These are phyloP conservation scores for Pycnococcus provasolii DNA, from an alignment of 139 green algal species.

Conservation along the genomic window DNA sequence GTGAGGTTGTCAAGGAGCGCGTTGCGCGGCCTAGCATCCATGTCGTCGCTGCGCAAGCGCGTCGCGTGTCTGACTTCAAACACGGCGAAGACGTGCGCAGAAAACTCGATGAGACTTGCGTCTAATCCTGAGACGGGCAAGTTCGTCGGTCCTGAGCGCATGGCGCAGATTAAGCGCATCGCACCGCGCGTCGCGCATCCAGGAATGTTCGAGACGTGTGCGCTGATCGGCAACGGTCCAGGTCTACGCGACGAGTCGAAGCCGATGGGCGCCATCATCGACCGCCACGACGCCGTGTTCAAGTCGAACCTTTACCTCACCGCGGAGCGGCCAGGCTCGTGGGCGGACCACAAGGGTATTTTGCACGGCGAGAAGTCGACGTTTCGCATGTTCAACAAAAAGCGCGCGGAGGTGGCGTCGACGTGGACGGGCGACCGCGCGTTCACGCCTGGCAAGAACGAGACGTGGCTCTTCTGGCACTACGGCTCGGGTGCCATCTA, in stretches of 20 bases:
- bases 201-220: conserved; percentile 21
- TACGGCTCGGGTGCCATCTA: conserved; percentile 1
- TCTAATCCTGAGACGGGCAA: too few species aligned
- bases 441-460: background rate
- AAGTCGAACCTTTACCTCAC: conserved; percentile 19
- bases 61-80: too few species aligned
- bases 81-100: too few species aligned
- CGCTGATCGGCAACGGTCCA: conserved; percentile 23
- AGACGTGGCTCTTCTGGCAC: conserved; percentile 20
- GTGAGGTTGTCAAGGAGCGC: too few species aligned
- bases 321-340: background rate
- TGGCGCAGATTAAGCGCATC: too few species aligned
- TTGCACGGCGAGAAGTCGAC: conserved; percentile 16
- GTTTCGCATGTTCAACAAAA: conserved; percentile 27
- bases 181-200: background rate
- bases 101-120: too few species aligned
- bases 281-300: conserved; percentile 28
- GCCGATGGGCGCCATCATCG: conserved; percentile 22
- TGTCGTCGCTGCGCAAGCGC: too few species aligned
- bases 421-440: background rate
- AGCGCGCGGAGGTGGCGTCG: conserved; percentile 4
- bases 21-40: too few species aligned
- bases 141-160: too few species aligned
- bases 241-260: conserved; percentile 4
- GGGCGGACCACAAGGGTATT: background rate